Conservation (phyloP, 257 asterid species). For the Ilex asprella region DNA sequence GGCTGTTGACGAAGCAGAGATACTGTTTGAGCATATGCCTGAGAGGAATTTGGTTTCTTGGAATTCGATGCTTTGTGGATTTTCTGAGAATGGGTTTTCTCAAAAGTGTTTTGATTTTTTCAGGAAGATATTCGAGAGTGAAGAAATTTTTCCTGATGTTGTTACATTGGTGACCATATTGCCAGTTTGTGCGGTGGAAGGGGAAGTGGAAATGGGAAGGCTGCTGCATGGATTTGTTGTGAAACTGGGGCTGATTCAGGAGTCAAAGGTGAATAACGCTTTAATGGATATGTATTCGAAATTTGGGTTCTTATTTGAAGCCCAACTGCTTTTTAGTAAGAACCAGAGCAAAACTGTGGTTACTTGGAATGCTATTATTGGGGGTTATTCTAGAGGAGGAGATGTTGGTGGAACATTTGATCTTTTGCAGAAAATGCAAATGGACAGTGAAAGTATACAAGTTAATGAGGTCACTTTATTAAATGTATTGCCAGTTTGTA, state of each 20-base stretch:
- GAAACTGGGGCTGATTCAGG: conserved; percentile 20
- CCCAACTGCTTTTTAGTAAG: conserved; percentile 14
- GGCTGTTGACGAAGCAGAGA: conserved; percentile 6
- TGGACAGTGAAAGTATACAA: conserved; percentile 1
- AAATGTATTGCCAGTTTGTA: conserved; percentile 20
- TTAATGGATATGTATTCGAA: conserved; percentile 30
- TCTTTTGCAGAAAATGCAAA: conserved; percentile 22
- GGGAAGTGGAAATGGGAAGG: conserved; percentile 18
- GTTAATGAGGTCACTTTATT: conserved; percentile 24
- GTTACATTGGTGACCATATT: conserved; percentile 25
- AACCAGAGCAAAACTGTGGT: conserved; percentile 21
- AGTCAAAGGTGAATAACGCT: conserved; percentile 23
- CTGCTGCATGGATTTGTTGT: conserved; percentile 22
- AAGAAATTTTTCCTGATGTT: conserved; percentile 21
- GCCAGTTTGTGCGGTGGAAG: conserved; percentile 23
- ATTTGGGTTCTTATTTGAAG: conserved; percentile 23
- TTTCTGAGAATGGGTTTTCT: conserved; percentile 11
- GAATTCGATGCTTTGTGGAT: conserved; percentile 23
- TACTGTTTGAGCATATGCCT: conserved; percentile 24
- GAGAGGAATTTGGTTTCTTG: conserved; percentile 23
- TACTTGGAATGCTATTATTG: conserved; percentile 32
- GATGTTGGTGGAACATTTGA: conserved; percentile 17
- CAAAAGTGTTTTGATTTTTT: conserved; percentile 17
- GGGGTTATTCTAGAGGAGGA: conserved; percentile 25
- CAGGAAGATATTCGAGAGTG: conserved; percentile 1